Evolutionary conservation across 2,329 filamentous ascomycete species (phyloP).

Genomic region (Basipetospora chlamydospora): DNA sequence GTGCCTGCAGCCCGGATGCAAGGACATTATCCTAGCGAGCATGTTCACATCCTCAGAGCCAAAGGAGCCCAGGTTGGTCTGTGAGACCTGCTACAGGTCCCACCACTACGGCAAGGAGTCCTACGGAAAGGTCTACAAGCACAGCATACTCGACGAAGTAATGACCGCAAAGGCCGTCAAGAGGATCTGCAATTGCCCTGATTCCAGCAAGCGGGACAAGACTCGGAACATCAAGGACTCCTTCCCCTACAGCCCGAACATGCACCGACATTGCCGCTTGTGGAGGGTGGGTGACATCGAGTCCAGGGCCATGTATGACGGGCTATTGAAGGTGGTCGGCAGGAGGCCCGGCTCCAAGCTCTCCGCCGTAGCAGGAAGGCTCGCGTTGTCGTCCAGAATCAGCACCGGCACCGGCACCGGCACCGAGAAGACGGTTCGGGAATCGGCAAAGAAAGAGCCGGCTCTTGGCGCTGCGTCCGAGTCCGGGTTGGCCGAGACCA

Average conservation of each 20-base stretch:
- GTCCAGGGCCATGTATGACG: constrained; percentile 13
- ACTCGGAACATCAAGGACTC: constrained; percentile 9
- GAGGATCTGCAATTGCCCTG: constrained; percentile 14
- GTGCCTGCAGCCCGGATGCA: constrained; percentile 9
- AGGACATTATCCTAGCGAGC: constrained; percentile 11
- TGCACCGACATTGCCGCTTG: constrained; percentile 7
- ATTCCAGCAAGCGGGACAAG: constrained; percentile 9
- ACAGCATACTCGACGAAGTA: constrained; percentile 14
- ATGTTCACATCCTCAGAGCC: constrained; percentile 11
- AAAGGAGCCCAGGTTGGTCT: constrained; percentile 11
- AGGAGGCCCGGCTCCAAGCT: constrained; percentile 7
- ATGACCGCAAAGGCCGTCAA: constrained; percentile 13
- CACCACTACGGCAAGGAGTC: constrained; percentile 13
- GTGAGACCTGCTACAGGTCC: constrained; percentile 19
- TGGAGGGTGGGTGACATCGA: constrained; percentile 10
- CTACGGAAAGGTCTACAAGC: constrained; percentile 19
- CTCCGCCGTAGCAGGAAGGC: constrained; percentile 2
- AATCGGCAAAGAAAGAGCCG: not conserved
- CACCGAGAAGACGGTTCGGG: not conserved
- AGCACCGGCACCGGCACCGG: not conserved
- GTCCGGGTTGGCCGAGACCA: constrained; percentile 11
- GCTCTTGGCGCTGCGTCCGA: constrained; percentile 7
- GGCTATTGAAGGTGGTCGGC: constrained; percentile 6
- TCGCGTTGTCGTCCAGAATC: too few species aligned
- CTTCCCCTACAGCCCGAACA: constrained; percentile 9